A percentile compares a stretch with the other conserved stretches of the same genome.
These are phyloP conservation scores for Meripilus lineatus DNA, from an alignment of 1,284 basidiomycete species.

Conservation along the genomic window DNA sequence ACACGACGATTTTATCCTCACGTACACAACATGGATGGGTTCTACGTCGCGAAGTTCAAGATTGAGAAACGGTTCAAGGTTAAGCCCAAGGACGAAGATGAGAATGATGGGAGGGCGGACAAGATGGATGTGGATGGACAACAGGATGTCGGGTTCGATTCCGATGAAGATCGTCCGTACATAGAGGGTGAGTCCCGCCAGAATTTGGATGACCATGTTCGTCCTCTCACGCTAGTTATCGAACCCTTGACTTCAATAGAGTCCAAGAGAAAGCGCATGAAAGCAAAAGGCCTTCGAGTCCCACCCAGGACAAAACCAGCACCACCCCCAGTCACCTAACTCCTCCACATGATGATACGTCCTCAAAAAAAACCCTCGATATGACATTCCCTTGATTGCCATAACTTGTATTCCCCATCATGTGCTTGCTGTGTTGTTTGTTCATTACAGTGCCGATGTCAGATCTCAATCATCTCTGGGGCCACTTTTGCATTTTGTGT, in stretches of 20 bases:
- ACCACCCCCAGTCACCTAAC: constrained; percentile 13
- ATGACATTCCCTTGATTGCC: no score
- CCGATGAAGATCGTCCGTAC: constrained; percentile 64
- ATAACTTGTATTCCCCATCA: no score
- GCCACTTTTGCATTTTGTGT: no score
- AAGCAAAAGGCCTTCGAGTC: constrained; percentile 67
- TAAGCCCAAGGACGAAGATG: constrained; percentile 30
- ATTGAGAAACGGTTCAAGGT: constrained; percentile 73
- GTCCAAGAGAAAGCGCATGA: constrained; percentile 66
- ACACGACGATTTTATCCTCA: constrained; percentile 91
- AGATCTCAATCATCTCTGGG: no score
- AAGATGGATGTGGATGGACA: constrained; percentile 25
- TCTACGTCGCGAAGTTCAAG: constrained; percentile 98
- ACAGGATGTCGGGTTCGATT: constrained; percentile 46
- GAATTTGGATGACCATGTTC: background rate
- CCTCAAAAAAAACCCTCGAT: no score
- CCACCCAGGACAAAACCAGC: constrained; percentile 38
- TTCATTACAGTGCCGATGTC: no score
- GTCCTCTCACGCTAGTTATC: constrained; percentile 5
- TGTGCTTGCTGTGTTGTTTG: no score
- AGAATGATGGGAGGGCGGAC: constrained; percentile 31
- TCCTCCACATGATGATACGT: constrained; percentile 16
- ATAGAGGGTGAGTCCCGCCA: constrained; percentile 53
- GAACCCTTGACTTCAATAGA: constrained; percentile 35
- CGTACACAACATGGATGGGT: constrained; percentile 96